Percentiles rank a stretch among this genome's conserved stretches.
Evolutionary conservation across 345 rosid species (phyloP).

Genomic region (Geranium rotundifolium): DNA sequence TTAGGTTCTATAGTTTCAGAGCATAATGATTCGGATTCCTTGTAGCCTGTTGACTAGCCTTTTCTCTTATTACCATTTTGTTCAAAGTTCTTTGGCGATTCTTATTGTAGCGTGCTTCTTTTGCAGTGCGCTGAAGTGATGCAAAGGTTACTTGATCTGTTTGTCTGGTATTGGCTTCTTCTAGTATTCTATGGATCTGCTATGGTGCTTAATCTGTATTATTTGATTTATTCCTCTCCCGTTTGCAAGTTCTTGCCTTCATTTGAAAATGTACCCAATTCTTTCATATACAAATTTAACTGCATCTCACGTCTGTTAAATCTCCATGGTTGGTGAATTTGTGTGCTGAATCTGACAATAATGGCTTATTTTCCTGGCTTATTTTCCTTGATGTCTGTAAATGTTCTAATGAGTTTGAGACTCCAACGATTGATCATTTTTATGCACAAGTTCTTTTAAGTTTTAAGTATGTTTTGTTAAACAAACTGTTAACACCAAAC

Average conservation of each 20-base stretch:
- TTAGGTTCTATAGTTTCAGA: not conserved
- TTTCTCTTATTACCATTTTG: not conserved
- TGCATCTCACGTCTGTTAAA: not conserved
- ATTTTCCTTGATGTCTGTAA: too few species aligned
- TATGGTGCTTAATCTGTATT: constrained; percentile 9
- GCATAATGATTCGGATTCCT: constrained; percentile 1
- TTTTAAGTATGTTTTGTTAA: not conserved
- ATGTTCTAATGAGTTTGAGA: not conserved
- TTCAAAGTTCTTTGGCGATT: constrained; percentile 1
- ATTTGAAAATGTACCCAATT: constrained; percentile 7
- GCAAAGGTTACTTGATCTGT: constrained; percentile 2
- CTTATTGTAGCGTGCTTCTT: constrained; percentile 5
- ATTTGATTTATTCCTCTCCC: constrained; percentile 15
- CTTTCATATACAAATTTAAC: constrained; percentile 5
- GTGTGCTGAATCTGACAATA: not conserved
- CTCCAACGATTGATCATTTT: not conserved
- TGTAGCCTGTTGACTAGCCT: not conserved
- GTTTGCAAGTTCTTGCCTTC: constrained; percentile 5
- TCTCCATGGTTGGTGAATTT: not conserved
- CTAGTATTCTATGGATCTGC: not conserved
- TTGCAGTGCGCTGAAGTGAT: constrained; percentile 51
- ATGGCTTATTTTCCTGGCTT: too few species aligned
- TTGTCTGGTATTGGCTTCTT: constrained; percentile 3
- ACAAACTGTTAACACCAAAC: not conserved
- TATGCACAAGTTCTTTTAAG: not conserved